Base-by-base conservation (phyloP, 2,329 filamentous ascomycete species). In the Colletotrichum chrysophilum region DNA sequence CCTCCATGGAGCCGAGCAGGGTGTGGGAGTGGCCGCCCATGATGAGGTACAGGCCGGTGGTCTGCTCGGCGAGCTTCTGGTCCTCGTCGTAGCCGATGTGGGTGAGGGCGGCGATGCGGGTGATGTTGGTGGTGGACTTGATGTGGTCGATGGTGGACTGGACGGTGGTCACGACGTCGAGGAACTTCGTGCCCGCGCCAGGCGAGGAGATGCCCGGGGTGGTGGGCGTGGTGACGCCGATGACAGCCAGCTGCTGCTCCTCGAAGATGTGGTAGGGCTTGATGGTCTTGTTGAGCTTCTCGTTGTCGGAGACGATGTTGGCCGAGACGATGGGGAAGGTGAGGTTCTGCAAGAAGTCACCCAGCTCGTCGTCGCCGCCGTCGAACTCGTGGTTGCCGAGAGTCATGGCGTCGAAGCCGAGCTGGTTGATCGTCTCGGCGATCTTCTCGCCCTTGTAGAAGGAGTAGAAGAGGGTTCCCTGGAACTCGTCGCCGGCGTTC, bases 391-490 rank as follows among this genome's bases (percentile, higher is more conserved):
- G 91, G 83, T 93, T 93, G 18, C 92, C 91, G 3, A 93, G 84
- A 0, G 92, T 93, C 92, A 94, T 93, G 78, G 89, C 91, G 76
- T 93, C 90, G 78, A 94, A 93, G n/a, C 89, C 88, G 66, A 94
- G 84, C 80, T 92, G 87, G 77, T 94, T 94, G 76, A 94, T 83
- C 0, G 90, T 92, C 79, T 93, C 89, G 65, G 91, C 91, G 77
- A 94, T 94, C 87, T 94, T 94, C 84, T 93, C 91, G 28, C 91
- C 91, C 18, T 89, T 89, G 79, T 94, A 94, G 82, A 89, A 93
- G 5, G 88, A 89, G 84, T 93, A 94, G 85, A 93, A 94, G 9
- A 93, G 86, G 1, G 92, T 94, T 70, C 92, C 92, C 79, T 93
- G 91, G 80, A 94, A 94, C 80, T 94, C 92, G 78, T 94, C 92